Evolutionary conservation across 331 rosid species (phyloP).

Genomic region (Quercus phellos): DNA sequence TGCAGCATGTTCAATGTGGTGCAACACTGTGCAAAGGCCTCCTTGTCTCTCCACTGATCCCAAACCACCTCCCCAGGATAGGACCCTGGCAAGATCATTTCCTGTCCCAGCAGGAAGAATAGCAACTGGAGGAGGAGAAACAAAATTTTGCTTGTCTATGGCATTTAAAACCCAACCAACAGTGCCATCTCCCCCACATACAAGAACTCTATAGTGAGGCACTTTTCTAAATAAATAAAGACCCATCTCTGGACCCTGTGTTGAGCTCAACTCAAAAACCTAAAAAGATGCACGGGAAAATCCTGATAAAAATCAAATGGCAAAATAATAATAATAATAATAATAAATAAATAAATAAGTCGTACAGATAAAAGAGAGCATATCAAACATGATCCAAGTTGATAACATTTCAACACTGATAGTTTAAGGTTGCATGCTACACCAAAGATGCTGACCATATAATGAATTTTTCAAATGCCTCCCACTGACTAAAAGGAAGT

Average conservation of each 20-base stretch:
- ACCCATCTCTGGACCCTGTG: conserved; percentile 88
- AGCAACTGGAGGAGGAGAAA: conserved; percentile 98
- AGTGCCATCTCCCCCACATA: conserved; percentile 97
- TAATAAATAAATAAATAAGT: no score
- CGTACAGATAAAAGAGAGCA: background rate
- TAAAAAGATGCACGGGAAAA: conserved; percentile 29
- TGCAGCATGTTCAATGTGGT: conserved; percentile 90
- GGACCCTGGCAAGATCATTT: conserved; percentile 96
- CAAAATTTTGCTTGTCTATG: conserved; percentile 87
- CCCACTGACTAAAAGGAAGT: background rate
- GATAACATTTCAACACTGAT: background rate
- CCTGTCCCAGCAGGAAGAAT: conserved; percentile 99
- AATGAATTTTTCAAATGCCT: background rate
- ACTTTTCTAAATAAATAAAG: conserved; percentile 89
- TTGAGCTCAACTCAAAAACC: conserved; percentile 90
- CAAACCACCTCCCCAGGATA: conserved; percentile 99
- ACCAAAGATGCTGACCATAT: background rate
- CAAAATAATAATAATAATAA: background rate
- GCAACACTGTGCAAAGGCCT: conserved; percentile 86
- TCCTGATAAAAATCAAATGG: background rate
- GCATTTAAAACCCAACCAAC: conserved; percentile 97
- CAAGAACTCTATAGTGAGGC: conserved; percentile 89
- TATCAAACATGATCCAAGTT: background rate
- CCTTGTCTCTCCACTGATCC: conserved; percentile 97
- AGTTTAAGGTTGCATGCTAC: background rate